Base-by-base conservation (phyloP, 495 filamentous ascomycete genomes). In the Cryomyces antarcticus region DNA sequence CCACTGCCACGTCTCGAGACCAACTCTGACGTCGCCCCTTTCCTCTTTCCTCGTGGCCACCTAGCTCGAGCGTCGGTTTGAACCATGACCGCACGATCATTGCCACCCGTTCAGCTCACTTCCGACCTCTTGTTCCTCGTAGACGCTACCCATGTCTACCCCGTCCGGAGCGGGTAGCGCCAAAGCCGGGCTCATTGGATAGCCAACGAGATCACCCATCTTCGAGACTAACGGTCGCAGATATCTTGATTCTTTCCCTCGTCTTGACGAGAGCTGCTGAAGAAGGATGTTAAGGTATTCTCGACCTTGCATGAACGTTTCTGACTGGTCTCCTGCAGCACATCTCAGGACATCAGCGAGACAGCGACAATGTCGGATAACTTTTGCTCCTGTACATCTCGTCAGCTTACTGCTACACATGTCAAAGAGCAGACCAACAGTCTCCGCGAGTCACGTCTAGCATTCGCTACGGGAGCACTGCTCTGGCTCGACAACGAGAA, bases 321-420 rank as follows among this genome's bases (percentile, higher is more conserved):
- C 35, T 10, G 43, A 46, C 5, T 41, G 37, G 44, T 50, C 49
- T 11, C 45, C 52, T 12, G 47, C 50, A 2, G 52, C 51, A 38
- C 52, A 55, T 35, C 39, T 41, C 7, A 55, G 41, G n/a, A 55
- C 52, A 36, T 55, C 52, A 5, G 50, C 47, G 10, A 55, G 49
- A 28, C 52, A 55, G 37, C 46, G 6, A 49, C 50, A n/a, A 55
- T 51, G 41, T 55, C 52, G 4, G 46, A 49, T 3, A 55, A 42
- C 31, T 55, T 55, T 43, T 55, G 52, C 42, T 55, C 52, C 52
- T 54, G 43, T 31, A 17, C 9, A 3, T 30, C 35, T 30, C n/a
- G 30, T 41, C 3, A 40, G 33, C 13, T 33, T 7, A 17, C 31
- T 30, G 17, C 17, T 24, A 38, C 7, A 35, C 5, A 36, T 12